Evolutionary conservation across 2,329 filamentous ascomycete genomes (phyloP).

Genomic region (Colletotrichum eleusines): DNA sequence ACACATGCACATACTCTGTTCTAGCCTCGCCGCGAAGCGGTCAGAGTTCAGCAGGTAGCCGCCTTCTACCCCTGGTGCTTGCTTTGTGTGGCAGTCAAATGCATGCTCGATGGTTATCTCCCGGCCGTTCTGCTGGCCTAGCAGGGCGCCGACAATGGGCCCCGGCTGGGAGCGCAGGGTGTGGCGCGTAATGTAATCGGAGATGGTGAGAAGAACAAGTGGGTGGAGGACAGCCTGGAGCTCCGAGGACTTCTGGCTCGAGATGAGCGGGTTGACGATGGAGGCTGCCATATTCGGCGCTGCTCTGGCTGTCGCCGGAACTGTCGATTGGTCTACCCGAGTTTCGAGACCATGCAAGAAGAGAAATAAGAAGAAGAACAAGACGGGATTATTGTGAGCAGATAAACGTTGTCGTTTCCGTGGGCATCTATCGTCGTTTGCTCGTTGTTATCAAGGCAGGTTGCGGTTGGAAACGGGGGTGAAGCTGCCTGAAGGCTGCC

Average conservation of each 20-base stretch:
- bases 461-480: constrained; percentile 5
- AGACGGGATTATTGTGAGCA: not conserved
- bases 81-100: constrained; percentile 79
- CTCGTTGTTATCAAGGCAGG: not conserved
- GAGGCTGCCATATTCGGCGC: constrained; percentile 60
- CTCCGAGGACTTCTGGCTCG: constrained; percentile 76
- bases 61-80: constrained; percentile 60
- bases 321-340: not conserved
- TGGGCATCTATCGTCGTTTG: not conserved
- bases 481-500: constrained; percentile 31
- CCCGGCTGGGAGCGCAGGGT: constrained; percentile 80
- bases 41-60: constrained; percentile 72
- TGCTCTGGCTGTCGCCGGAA: constrained; percentile 32
- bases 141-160: constrained; percentile 86
- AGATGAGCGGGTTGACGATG: constrained; percentile 69
- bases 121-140: constrained; percentile 91
- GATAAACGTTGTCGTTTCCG: not conserved
- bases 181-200: constrained; percentile 95
- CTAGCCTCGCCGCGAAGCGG: constrained; percentile 83
- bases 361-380: not conserved
- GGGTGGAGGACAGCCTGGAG: constrained; percentile 90
- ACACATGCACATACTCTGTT: constrained; percentile 76
- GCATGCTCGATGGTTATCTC: constrained; percentile 93
- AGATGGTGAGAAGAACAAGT: constrained; percentile 94
- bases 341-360: constrained; percentile 17